phyloP scores from a whole-genome alignment of 306 rosid genomes.

The Carpinus viminea region DNA sequence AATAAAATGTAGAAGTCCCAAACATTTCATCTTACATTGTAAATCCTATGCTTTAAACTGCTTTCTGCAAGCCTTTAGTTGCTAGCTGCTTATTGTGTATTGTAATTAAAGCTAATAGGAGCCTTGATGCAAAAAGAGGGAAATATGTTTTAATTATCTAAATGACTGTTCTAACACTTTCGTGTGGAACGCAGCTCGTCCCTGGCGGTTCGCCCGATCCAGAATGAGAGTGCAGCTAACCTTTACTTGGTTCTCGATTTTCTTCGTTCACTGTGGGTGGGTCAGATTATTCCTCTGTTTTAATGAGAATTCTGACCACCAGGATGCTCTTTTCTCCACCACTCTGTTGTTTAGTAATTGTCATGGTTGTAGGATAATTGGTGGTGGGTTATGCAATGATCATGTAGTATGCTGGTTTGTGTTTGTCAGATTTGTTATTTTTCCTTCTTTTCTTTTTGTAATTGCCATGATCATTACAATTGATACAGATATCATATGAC shows the following conservation, averaged over 20 bases:
- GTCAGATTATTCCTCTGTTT: constrained; percentile 40
- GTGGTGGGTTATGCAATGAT: background rate
- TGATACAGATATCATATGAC: background rate
- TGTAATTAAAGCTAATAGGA: constrained; percentile 8
- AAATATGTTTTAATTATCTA: background rate
- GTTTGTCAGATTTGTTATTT: background rate
- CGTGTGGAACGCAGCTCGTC: constrained; percentile 60
- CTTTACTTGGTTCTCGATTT: constrained; percentile 17
- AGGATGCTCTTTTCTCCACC: constrained; percentile 10
- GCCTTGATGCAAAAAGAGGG: background rate
- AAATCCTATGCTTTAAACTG: background rate
- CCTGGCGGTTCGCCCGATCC: constrained; percentile 88
- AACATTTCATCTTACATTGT: background rate
- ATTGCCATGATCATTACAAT: background rate
- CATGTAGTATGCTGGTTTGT: background rate
- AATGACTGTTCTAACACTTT: background rate
- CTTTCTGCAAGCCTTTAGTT: background rate
- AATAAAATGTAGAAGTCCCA: background rate
- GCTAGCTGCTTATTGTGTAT: background rate
- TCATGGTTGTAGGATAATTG: constrained; percentile 31
- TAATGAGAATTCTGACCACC: constrained; percentile 35
- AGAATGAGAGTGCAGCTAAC: constrained; percentile 43
- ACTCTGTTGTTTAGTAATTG: constrained; percentile 24
- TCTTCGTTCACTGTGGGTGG: constrained; percentile 15
- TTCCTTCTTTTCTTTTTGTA: background rate